Percentiles rank a stretch among this genome's conserved stretches.
Evolutionary conservation across 345 rosid species (phyloP).

Genomic region (Populus nigra): DNA sequence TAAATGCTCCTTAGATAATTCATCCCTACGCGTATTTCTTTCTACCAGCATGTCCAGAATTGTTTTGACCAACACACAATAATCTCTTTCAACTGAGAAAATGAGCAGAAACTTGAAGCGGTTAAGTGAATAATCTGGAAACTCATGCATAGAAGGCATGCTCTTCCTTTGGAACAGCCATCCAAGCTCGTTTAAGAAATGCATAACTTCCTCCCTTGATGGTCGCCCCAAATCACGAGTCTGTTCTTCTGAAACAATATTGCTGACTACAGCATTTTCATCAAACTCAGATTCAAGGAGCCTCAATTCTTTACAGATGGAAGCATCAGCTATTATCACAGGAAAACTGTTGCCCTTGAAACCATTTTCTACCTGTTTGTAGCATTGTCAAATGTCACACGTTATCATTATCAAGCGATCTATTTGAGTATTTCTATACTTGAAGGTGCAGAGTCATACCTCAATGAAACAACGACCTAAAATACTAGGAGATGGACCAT

Average conservation of each 20-base stretch:
- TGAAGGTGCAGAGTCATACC: slow-evolving; percentile 41
- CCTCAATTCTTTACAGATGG: slow-evolving; percentile 77
- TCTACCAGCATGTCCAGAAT: slow-evolving; percentile 63
- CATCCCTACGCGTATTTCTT: slow-evolving; percentile 39
- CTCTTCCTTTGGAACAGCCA: slow-evolving; percentile 79
- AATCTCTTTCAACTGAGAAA: slow-evolving; percentile 76
- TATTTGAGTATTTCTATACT: background rate
- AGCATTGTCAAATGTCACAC: slow-evolving; percentile 14
- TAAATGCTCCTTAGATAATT: slow-evolving; percentile 44
- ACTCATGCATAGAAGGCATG: slow-evolving; percentile 24
- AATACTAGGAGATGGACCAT: slow-evolving; percentile 32
- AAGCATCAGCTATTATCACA: slow-evolving; percentile 69
- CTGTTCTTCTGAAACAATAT: slow-evolving; percentile 44
- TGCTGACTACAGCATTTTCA: slow-evolving; percentile 31
- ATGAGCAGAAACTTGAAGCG: slow-evolving; percentile 73
- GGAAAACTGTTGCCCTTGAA: slow-evolving; percentile 83
- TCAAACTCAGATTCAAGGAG: slow-evolving; percentile 65
- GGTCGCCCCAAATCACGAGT: slow-evolving; percentile 36
- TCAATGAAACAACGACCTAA: slow-evolving; percentile 84
- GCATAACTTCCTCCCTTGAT: slow-evolving; percentile 63
- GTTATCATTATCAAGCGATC: background rate
- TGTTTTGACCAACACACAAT: slow-evolving; percentile 53
- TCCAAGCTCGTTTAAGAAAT: slow-evolving; percentile 87
- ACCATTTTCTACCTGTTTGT: slow-evolving; percentile 78
- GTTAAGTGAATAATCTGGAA: slow-evolving; percentile 43